Conservation (phyloP, 2,329 filamentous ascomycete species). For the Cladosporium sp. region DNA sequence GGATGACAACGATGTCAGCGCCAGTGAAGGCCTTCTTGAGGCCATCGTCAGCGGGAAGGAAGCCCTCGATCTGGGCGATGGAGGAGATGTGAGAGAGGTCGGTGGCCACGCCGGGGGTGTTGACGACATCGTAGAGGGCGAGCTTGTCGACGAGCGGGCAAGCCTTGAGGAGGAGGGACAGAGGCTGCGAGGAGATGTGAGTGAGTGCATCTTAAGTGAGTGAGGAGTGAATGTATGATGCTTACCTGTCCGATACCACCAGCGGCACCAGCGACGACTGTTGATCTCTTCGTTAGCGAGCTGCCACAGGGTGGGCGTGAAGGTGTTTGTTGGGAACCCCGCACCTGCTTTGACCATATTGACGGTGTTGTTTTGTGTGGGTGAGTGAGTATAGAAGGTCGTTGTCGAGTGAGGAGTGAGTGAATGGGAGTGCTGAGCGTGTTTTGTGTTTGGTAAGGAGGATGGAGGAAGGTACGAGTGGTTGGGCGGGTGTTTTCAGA, state of each 20-base stretch:
- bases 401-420: slow-evolving; percentile 8
- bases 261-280: slow-evolving; percentile 87
- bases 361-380: slow-evolving; percentile 20
- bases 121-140: slow-evolving; percentile 98
- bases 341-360: slow-evolving; percentile 35
- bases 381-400: neutral
- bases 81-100: slow-evolving; percentile 98
- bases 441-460: neutral
- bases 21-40: slow-evolving; percentile 86
- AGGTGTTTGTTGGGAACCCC: slow-evolving; percentile 16
- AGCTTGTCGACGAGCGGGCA: slow-evolving; percentile 87
- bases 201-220: neutral
- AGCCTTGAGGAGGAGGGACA: slow-evolving; percentile 94
- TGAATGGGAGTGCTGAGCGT: neutral
- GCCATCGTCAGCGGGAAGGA: slow-evolving; percentile 80
- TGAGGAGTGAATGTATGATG: neutral
- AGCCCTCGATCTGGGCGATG: slow-evolving; percentile 81
- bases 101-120: slow-evolving; percentile 92
- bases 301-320: neutral
- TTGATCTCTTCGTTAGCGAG: slow-evolving; percentile 5
- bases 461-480: neutral
- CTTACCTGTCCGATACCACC: slow-evolving; percentile 86
- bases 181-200: slow-evolving; percentile 59
- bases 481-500: neutral
- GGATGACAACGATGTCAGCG: slow-evolving; percentile 95